Percentiles rank a stretch among this genome's conserved stretches.
Evolutionary conservation across 2,329 filamentous ascomycete genomes (phyloP).

Genomic region (Fusarium sp.): DNA sequence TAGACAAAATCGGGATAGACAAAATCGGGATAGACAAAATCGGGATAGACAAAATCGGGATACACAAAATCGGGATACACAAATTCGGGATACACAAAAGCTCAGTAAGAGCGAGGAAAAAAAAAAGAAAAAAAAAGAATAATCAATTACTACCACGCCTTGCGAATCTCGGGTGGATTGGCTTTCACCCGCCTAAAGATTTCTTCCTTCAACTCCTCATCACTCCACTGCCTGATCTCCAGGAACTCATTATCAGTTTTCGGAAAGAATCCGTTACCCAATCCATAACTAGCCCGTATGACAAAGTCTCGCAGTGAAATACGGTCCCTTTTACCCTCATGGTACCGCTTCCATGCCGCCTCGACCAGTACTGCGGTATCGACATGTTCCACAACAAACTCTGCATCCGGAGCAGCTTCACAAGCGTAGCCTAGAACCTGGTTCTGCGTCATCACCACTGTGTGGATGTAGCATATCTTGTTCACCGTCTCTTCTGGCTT

Average conservation of each 20-base stretch:
- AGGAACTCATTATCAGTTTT: neutral
- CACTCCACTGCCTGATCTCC: neutral
- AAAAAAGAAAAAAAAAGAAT: neutral
- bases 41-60: too few species aligned
- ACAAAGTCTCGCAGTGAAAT: constrained; percentile 1
- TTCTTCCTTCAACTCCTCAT: neutral
- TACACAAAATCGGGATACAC: too few species aligned
- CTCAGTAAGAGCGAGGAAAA: neutral
- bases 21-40: too few species aligned
- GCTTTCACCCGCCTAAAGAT: neutral
- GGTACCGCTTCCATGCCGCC: constrained; percentile 16
- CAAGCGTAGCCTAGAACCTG: constrained; percentile 1
- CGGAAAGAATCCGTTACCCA: neutral
- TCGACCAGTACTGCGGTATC: neutral
- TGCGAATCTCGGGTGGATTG: rapidly evolving
- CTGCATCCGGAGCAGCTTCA: neutral
- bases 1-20: too few species aligned
- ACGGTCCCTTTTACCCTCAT: neutral
- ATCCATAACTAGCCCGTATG: constrained; percentile 1
- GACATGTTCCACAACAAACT: neutral
- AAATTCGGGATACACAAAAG: too few species aligned
- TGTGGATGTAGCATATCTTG: constrained; percentile 1
- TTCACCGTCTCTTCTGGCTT: neutral
- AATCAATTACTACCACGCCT: neutral
- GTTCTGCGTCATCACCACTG: constrained; percentile 21